Conservation (phyloP, 768 basidiomycete species). For the Cystofilobasidium capitatum region DNA sequence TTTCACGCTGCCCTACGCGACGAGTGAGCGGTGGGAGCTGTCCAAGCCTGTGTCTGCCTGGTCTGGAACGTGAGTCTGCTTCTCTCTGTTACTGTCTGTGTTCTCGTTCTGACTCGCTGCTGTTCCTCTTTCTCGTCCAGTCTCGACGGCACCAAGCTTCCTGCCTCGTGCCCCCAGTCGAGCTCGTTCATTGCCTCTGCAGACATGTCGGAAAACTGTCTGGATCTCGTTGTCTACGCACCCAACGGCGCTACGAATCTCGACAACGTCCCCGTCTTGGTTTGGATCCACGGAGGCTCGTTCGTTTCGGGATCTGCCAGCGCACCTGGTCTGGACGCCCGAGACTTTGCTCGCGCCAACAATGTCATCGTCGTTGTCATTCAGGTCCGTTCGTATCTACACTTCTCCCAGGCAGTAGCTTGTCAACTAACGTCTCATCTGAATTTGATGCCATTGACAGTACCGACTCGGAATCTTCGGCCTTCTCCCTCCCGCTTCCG, state of each 20-base stretch:
- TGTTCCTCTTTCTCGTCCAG: background rate
- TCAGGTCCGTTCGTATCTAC: background rate
- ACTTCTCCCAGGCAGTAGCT: background rate
- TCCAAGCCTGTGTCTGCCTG: background rate
- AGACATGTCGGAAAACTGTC: constrained; percentile 15
- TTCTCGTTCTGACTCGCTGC: background rate
- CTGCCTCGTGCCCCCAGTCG: constrained; percentile 19
- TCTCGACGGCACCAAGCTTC: constrained; percentile 12
- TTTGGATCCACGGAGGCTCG: constrained; percentile 24
- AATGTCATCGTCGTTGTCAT: constrained; percentile 18
- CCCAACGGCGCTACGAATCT: constrained; percentile 5
- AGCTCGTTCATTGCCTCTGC: background rate
- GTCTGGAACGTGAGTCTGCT: constrained; percentile 10
- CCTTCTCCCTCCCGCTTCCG: constrained; percentile 3
- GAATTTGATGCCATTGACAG: background rate
- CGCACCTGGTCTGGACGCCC: constrained; percentile 17
- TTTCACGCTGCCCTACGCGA: background rate
- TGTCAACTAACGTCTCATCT: background rate
- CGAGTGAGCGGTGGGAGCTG: background rate
- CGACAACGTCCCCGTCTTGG: background rate
- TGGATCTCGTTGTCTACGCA: constrained; percentile 9
- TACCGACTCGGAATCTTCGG: constrained; percentile 19
- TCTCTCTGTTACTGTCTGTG: background rate
- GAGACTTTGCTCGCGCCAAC: background rate
- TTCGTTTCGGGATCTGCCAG: constrained; percentile 22